Base-by-base conservation (phyloP, 2,329 filamentous ascomycete species). In the Aspergillus niger region DNA sequence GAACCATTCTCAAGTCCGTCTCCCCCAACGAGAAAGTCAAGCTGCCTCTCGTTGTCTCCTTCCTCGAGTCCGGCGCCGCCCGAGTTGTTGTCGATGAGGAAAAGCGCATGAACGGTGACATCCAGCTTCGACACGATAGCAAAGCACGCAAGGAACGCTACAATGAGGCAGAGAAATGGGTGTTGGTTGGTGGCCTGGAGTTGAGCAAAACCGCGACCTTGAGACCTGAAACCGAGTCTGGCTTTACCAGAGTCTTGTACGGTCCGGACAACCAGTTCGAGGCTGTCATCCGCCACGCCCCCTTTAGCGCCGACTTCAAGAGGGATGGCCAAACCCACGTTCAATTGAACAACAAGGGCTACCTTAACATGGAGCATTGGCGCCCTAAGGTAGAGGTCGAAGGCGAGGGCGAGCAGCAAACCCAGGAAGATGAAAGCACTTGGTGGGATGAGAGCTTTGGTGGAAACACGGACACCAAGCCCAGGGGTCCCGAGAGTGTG, bases 381-480 rank as follows among this genome's bases (percentile, higher is more conserved):
- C 84, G 95, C 62, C 84, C 89, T 47, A 96, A 97, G 83, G 78
- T 92, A 15, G 93, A 97, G 57, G 81, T 78, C 28, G 77, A 79
- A 41, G 86, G 87, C 59, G 83, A 80, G 59, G 80, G 77, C 64
- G 79, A 81, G 53, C 70, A 80, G 54, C 74, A 80, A 26, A 63
- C 74, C 38, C 72, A 75, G 38, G 70, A 79, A 10, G 83, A 81
- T 66, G 91, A 97, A 73, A 90, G 89, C 77, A 97, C 93, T 3
- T 97, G 92, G 92, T 99, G 95, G 95, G 95, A 99, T 6, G 95
- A 99, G 80, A 86, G 85, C 0, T 99, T 99, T 76, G 94, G 94
- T 65, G 93, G 94, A 63, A 96, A 95, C 75, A 98, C 93, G 0
- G 95, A 99, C 76, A 86, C 89, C 5, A 99, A 99, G 78, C 94